Conservation (phyloP, 129 eudicot genomes). For the Tagetes patula region DNA sequence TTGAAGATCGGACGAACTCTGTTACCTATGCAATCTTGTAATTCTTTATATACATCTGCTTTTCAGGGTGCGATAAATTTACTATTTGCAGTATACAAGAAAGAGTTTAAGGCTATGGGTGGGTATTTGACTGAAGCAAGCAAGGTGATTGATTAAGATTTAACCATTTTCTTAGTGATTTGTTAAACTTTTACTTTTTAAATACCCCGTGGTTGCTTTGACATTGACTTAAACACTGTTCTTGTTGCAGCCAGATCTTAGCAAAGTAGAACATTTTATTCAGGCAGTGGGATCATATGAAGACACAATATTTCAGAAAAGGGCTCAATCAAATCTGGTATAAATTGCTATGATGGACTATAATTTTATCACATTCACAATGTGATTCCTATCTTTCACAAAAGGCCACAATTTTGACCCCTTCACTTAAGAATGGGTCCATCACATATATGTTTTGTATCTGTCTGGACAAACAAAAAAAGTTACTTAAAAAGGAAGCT, state of each 20-base stretch:
- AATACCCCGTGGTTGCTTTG: conserved; percentile 6
- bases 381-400: not conserved
- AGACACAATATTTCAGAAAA: conserved; percentile 79
- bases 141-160: conserved; percentile 52
- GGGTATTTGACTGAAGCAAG: conserved; percentile 89
- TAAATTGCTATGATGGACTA: conserved; percentile 1
- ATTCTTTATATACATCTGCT: conserved; percentile 7
- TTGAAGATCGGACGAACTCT: not conserved
- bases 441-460: not conserved
- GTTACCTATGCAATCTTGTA: not conserved
- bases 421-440: not conserved
- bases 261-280: conserved; percentile 82
- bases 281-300: conserved; percentile 95
- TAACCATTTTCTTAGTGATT: not conserved
- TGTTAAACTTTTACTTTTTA: not conserved
- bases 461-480: not conserved
- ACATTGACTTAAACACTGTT: conserved; percentile 7
- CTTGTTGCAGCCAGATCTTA: conserved; percentile 65
- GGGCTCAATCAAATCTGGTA: conserved; percentile 76
- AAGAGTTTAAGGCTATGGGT: conserved; percentile 73
- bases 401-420: not conserved
- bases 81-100: conserved; percentile 87
- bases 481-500: not conserved
- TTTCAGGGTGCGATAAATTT: conserved; percentile 88
- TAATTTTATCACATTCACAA: not conserved